Evolutionary conservation across 257 asterid genomes (phyloP), one percentile per base, ranked within the genome.

Genomic region (Capsicum baccatum): DNA sequence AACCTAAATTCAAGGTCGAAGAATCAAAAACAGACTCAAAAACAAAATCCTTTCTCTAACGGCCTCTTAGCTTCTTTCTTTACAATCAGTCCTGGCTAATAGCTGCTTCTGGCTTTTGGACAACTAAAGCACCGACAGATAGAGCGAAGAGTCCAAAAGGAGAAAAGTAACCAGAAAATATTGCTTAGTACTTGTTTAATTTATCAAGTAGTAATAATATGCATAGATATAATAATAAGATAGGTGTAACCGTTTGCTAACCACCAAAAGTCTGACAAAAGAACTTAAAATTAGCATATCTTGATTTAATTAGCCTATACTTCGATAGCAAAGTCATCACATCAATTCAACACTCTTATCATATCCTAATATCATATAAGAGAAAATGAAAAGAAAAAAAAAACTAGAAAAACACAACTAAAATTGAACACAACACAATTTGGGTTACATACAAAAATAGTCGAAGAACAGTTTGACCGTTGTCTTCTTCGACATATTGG

Each of bases 311-410:
- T 84, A 84, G 87, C 88, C 93, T 86, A 89, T 83, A 84, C 83
- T 89, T 89, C 58, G 67, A 74, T 81, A 86, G 78, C 92, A 87
- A 88, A 86, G 85, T 83, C 89, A 89, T 85, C 88, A 84, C 80
- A 84, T 82, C 90, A 89, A 86, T 85, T 69, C 93, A 86, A 86
- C 97, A 91, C 89, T 26, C 84, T 91, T 88, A 87, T 67, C 84
- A 86, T 84, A 74, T 87, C 90, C 90, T 89, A 88, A 16, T 74
- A 88, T 55, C 62, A 76, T 48, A 26, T 26, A 26, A 1, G 33
- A 26, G 33, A 26, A 26, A 26, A 26, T 26, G 33, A 26, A 26
- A 74, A 88, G 71, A 21, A 78, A 73, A 78, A 71, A 44, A 50
- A 63, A 83, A 73, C 52, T 0, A 74, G 9, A 19, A 64, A 83